These are phyloP conservation scores for Pouteria campechiana DNA, from an alignment of 179 eudicot genomes.

Conservation along the genomic window DNA sequence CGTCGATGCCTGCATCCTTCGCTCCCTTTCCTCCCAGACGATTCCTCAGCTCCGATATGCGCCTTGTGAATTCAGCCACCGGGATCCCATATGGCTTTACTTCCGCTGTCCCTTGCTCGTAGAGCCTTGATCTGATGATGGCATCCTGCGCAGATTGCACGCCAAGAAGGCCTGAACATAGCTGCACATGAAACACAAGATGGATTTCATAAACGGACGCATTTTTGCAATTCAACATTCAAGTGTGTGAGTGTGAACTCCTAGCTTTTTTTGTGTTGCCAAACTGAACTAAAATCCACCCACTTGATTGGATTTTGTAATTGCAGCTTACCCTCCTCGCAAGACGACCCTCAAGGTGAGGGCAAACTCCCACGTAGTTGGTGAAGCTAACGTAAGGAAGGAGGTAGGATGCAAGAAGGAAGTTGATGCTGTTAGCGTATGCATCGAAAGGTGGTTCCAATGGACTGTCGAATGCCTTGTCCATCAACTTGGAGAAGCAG, in stretches of 20 bases:
- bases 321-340: constrained; percentile 33
- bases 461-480: constrained; percentile 44
- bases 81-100: constrained; percentile 55
- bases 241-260: too few species aligned
- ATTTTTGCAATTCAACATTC: too few species aligned
- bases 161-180: constrained; percentile 72
- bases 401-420: constrained; percentile 66
- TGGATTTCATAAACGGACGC: too few species aligned
- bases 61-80: constrained; percentile 54
- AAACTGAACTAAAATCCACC: neutral
- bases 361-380: constrained; percentile 72
- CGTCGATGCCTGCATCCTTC: constrained; percentile 66
- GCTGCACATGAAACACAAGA: constrained; percentile 15
- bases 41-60: constrained; percentile 49
- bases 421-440: constrained; percentile 49
- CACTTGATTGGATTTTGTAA: neutral
- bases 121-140: constrained; percentile 57
- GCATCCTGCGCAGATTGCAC: constrained; percentile 94
- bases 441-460: constrained; percentile 65
- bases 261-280: too few species aligned
- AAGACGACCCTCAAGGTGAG: constrained; percentile 32
- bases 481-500: constrained; percentile 47
- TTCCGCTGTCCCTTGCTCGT: constrained; percentile 18
- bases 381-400: constrained; percentile 86
- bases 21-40: constrained; percentile 35